A percentile compares a stretch with the other conserved stretches of the same genome.
Evolutionary conservation across 2,329 filamentous ascomycete genomes (phyloP).

Genomic region (Anthostomella pinea): DNA sequence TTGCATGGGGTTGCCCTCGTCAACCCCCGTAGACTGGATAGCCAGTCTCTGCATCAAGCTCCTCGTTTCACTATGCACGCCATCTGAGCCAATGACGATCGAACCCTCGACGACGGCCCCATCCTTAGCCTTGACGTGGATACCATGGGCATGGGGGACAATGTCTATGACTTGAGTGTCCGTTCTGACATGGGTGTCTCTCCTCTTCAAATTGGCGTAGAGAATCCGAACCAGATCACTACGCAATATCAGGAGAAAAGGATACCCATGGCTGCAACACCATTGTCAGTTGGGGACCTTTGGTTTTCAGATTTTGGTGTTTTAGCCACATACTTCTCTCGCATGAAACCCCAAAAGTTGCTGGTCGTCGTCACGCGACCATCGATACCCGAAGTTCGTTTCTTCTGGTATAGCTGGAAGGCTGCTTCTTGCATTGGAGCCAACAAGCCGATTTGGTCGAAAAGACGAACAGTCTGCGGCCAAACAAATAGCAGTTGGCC

Average conservation of each 20-base stretch:
- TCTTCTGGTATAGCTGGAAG: too few species aligned
- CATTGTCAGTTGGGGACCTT: too few species aligned
- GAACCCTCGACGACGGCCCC: constrained; percentile 34
- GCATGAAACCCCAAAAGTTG: too few species aligned
- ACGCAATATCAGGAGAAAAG: too few species aligned
- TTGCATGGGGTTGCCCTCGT: constrained; percentile 10
- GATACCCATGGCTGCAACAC: too few species aligned
- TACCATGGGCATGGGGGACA: constrained; percentile 18
- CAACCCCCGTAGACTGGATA: too few species aligned
- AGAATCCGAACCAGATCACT: too few species aligned
- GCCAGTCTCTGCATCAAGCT: constrained; percentile 30
- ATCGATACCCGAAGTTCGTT: constrained; percentile 9
- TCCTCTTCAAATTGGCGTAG: constrained; percentile 2
- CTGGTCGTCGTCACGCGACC: constrained; percentile 11
- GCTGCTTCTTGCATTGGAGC: constrained; percentile 10
- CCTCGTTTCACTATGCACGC: constrained; percentile 37
- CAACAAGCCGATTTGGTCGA: constrained; percentile 26
- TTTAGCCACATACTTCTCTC: too few species aligned
- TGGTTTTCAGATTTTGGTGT: too few species aligned
- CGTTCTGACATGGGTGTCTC: constrained; percentile 17
- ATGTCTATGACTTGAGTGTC: constrained; percentile 30
- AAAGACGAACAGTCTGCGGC: constrained; percentile 26
- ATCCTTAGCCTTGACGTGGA: constrained; percentile 33
- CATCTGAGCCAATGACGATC: constrained; percentile 42
- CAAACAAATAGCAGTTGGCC: constrained; percentile 23